A percentile compares a stretch with the other conserved stretches of the same genome.
Conservation (phyloP, 1,139 yeast genomes). For the Debaryomycetaceae sp. region DNA sequence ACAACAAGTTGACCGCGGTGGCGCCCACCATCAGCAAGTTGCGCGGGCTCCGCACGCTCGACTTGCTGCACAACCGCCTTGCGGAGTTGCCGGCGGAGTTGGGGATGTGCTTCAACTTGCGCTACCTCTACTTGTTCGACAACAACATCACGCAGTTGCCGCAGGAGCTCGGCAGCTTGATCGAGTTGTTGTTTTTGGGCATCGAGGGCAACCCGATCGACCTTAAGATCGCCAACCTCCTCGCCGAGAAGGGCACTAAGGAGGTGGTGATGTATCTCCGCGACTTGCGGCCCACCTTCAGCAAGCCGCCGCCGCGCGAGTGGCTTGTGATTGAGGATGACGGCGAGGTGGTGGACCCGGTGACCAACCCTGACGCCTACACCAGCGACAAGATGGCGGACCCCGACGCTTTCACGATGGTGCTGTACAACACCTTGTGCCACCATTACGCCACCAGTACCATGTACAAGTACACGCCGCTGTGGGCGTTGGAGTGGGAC, state of each 20-base stretch:
- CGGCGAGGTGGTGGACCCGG: slow-evolving; percentile 56
- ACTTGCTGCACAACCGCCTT: slow-evolving; percentile 74
- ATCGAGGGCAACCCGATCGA: slow-evolving; percentile 90
- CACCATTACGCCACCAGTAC: slow-evolving; percentile 93
- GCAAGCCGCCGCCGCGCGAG: slow-evolving; percentile 67
- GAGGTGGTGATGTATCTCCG: slow-evolving; percentile 77
- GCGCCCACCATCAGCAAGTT: slow-evolving; percentile 72
- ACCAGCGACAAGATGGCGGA: slow-evolving; percentile 21
- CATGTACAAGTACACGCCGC: slow-evolving; percentile 90
- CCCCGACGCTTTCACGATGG: slow-evolving; percentile 58
- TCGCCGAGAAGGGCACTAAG: slow-evolving; percentile 81
- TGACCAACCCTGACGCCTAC: slow-evolving; percentile 27
- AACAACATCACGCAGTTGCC: slow-evolving; percentile 77
- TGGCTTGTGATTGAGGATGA: slow-evolving; percentile 80
- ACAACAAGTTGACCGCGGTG: slow-evolving; percentile 66
- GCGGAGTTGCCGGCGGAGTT: slow-evolving; percentile 72
- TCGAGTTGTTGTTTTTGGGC: slow-evolving; percentile 82
- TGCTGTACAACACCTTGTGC: slow-evolving; percentile 88
- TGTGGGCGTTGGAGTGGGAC: slow-evolving; percentile 97
- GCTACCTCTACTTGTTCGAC: slow-evolving; percentile 83
- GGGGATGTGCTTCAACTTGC: slow-evolving; percentile 76
- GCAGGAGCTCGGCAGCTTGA: slow-evolving; percentile 77
- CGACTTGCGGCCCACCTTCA: slow-evolving; percentile 70
- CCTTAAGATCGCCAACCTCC: slow-evolving; percentile 54
- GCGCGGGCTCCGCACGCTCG: slow-evolving; percentile 75